Base-by-base conservation (phyloP, 345 rosid genomes). In the Eucalyptus melliodora region DNA sequence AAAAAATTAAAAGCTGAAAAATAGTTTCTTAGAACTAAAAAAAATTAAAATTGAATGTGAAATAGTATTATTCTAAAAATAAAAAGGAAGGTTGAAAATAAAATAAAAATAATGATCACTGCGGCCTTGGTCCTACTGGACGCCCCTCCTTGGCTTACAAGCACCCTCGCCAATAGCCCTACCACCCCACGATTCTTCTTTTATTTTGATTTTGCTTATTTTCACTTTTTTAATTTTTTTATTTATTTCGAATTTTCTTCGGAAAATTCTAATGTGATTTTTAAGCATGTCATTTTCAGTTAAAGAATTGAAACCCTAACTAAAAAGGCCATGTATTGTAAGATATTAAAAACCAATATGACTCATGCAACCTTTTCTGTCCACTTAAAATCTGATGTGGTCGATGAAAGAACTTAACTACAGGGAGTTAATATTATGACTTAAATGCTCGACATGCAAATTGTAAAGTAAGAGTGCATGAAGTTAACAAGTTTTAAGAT, bases 351-450 rank as follows among this genome's bases (percentile, higher is more conserved):
- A 67, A 31, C 23, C 80, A 11, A 16, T 3, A 31, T 67, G 40
- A 31, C 19, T 34, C 40, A 31, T 23, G 11, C 0, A 4, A 31
- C 40, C 3, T 31, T 31, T 67, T 67, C 0, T n/a, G 1, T 67
- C 11, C 3, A n/a, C 40, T 67, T 16, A 67, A 67, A 67, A 31
- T 67, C 9, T 8, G 40, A 67, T 21, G 80, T 11, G 1, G 30
- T 60, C 4, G 1, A 60, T 27, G 8, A 27, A 60, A 1, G 31
- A 26, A 31, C 40, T n/a, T 17, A 31, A 67, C 1, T 31, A 13
- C 6, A 8, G 0, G 0, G 5, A 67, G 19, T 67, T 65, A n/a
- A 65, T 16, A 65, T 15, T 6, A 65, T 15, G 37, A 65, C 37
- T 65, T 65, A 30, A 65, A 65, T 65, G 77, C 21, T 24, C 13